These are phyloP conservation scores for Conringia planisiliqua DNA, from an alignment of 345 rosid genomes.

Conservation along the genomic window DNA sequence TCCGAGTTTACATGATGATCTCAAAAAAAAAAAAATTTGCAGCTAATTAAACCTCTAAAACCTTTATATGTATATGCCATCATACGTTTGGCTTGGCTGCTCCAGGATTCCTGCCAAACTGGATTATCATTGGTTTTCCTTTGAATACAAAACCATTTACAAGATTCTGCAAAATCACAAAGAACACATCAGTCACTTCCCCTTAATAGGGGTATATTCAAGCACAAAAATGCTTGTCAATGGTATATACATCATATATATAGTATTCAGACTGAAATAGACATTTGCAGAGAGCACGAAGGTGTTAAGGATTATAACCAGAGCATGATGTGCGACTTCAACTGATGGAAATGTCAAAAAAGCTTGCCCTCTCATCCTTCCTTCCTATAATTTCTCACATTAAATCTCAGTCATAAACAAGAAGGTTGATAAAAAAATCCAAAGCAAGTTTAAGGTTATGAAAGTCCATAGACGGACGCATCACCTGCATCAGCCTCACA, in stretches of 20 bases:
- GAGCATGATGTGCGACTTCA: constrained; percentile 77
- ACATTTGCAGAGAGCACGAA: neutral
- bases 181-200: neutral
- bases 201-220: neutral
- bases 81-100: constrained; percentile 46
- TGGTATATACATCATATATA: neutral
- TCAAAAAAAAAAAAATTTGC: neutral
- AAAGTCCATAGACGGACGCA: neutral
- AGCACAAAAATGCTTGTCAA: neutral
- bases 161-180: constrained; percentile 58
- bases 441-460: neutral
- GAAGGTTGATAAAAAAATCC: neutral
- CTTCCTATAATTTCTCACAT: constrained; percentile 57
- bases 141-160: constrained; percentile 79
- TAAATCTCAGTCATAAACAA: neutral
- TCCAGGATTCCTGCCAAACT: constrained; percentile 73
- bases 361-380: constrained; percentile 97
- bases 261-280: neutral
- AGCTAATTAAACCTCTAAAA: neutral
- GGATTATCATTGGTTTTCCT: constrained; percentile 90
- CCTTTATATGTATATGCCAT: neutral
- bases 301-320: constrained; percentile 50
- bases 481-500: constrained; percentile 89
- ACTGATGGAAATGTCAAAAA: constrained; percentile 86
- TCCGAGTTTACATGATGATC: neutral